Evolutionary conservation across 2,329 filamentous ascomycete genomes (phyloP), one percentile per base, ranked within the genome.

Genomic region (Pestalotiopsis sp.): DNA sequence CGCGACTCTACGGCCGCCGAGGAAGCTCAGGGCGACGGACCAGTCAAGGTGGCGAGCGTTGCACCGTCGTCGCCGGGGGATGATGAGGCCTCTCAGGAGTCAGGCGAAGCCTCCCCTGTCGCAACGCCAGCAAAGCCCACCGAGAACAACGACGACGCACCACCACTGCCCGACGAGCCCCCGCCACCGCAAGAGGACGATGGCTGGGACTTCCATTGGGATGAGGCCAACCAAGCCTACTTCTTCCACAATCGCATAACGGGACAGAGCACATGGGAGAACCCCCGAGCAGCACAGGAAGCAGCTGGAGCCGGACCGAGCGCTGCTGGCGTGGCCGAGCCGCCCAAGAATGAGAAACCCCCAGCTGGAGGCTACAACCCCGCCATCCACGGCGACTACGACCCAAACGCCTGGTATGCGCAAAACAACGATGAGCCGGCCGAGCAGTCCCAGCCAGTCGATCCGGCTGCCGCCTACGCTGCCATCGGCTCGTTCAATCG

Each of bases 361-460:
- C 82, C 88, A 25, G 87, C 86, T 4, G 91, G 91, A 69, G 94
- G 95, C 70, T 99, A 99, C 83, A 97, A 98, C 78, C 96, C 96
- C 1, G 93, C 94, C 27, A 95, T 99, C 60, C 96, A 99, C 79
- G 96, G 96, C 74, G 92, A 95, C 82, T 99, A 98, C 83, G 96
- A 99, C 76, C 94, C 95, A 3, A 96, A 91, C 69, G 95, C 96
- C n/a, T 93, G 94, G 83, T 99, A 99, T 79, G 95, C 96, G 12
- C 87, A 93, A 77, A 83, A 85, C 60, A 78, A 85, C 59, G 80
- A 83, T 70, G 76, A 80, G 12, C 75, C 76, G 1, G 71, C 80
- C 55, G 79, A 80, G 6, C 73, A 75, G 62, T 78, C 79, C 12
- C 74, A 78, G 11, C 74, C 77, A 12, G 76, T 75, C 13, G 74